Evolutionary conservation across 441 rosid species (phyloP).

Genomic region (Mallotus repandus): DNA sequence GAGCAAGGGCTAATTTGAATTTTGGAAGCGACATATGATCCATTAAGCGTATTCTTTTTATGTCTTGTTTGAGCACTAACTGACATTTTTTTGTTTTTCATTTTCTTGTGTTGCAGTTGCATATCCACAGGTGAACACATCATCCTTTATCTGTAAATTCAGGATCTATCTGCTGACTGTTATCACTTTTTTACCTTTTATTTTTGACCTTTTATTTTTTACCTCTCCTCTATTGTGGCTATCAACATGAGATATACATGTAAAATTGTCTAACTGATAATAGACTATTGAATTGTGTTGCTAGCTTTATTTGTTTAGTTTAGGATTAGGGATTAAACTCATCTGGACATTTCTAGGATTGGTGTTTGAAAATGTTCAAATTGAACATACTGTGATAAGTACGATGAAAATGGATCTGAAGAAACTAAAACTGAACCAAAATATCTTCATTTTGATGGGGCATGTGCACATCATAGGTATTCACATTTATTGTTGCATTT

Average conservation of each 20-base stretch:
- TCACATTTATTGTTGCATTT: background rate
- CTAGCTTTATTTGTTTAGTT: background rate
- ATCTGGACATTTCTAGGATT: background rate
- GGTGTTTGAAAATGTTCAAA: background rate
- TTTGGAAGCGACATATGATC: slow-evolving; percentile 19
- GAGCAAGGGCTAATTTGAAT: slow-evolving; percentile 21
- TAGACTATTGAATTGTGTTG: background rate
- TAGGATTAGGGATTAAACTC: background rate
- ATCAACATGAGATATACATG: background rate
- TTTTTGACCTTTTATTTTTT: background rate
- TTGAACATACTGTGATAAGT: background rate
- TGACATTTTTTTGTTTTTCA: slow-evolving; percentile 28
- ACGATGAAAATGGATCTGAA: background rate
- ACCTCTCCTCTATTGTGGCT: background rate
- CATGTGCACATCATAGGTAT: background rate
- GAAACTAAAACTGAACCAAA: background rate
- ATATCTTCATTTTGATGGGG: background rate
- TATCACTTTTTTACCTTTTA: background rate
- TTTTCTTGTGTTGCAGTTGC: slow-evolving; percentile 57
- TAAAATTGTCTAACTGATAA: background rate
- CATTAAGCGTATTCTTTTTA: slow-evolving; percentile 19
- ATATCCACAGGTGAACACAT: slow-evolving; percentile 86
- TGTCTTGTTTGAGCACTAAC: slow-evolving; percentile 21
- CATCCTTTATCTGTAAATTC: background rate
- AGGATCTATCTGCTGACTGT: slow-evolving; percentile 2